Base-by-base conservation (phyloP, 257 asterid genomes). In the Linderniella brevidens region DNA sequence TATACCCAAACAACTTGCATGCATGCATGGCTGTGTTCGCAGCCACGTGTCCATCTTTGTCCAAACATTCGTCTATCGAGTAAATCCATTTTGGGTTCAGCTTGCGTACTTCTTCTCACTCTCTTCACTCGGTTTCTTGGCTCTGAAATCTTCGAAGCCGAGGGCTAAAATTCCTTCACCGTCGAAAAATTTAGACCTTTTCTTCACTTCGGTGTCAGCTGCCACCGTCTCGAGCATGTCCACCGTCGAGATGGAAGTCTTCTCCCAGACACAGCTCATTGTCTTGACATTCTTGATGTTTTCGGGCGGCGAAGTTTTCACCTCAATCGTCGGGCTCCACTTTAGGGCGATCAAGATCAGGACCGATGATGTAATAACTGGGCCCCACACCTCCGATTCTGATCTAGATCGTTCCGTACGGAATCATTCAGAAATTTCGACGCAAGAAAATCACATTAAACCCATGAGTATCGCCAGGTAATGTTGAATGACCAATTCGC, bases 211-310 rank as follows among this genome's bases (percentile, higher is more conserved):
- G 0, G 95, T 77, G 0, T 77, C 90, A 0, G 70, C 86, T 2
- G 11, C 69, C 58, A 83, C 86, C 0, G 72, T 77, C 13, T 83
- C 95, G 0, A 74, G 90, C 74, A 75, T 83, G 95, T 72, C 92
- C 36, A 68, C 77, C 0, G 68, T 77, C 0, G 90, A 83, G 53
- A 83, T 83, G 90, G 93, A 83, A 50, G 76, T 59, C 15, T 79
- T 83, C 58, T 80, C 93, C 18, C 60, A 75, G 16, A 9, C 66
- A 2, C 93, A 84, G 41, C 79, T 80, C 9, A 11, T 84, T 5
- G 14, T 68, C 18, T 46, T 84, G 17, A 77, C 71, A 2, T 1
- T 63, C 8, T 45, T 80, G 19, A 83, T 79, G 93, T 53, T 79
- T 35, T 0, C 68, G 1, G 94, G 87, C 0, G 85, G 94, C 9